Conservation (phyloP, 2,329 filamentous ascomycete species). For the Westerdykella aurantiaca region DNA sequence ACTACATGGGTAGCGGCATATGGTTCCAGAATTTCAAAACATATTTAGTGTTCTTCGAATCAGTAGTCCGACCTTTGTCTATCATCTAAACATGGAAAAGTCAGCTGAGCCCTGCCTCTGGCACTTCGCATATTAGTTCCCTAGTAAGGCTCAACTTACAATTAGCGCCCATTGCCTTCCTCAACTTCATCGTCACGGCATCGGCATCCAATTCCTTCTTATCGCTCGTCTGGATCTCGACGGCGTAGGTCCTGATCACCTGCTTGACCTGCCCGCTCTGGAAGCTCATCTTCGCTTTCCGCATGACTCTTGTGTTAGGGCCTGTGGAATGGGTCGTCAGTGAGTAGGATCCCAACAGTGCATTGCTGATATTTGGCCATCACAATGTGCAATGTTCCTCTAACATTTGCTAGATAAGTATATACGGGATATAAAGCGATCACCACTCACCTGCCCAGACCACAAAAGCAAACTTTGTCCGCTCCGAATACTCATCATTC, state of each 20-base stretch:
- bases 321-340: constrained; percentile 10
- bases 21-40: constrained; percentile 66
- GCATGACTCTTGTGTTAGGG: constrained; percentile 57
- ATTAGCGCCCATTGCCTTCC: constrained; percentile 64
- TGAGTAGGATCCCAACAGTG: no score
- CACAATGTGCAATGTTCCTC: no score
- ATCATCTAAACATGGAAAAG: no score
- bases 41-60: constrained; percentile 21
- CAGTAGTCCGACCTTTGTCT: no score
- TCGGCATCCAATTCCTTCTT: constrained; percentile 55
- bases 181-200: constrained; percentile 56
- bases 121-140: no score
- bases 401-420: no score
- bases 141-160: constrained; percentile 47
- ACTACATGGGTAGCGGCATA: no score
- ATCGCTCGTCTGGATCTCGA: constrained; percentile 58
- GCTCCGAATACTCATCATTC: constrained; percentile 63
- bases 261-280: constrained; percentile 62
- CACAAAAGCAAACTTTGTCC: constrained; percentile 63
- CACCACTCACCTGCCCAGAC: constrained; percentile 59
- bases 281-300: constrained; percentile 62
- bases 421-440: neutral
- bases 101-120: no score
- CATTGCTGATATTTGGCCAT: no score
- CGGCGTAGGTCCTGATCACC: constrained; percentile 59